phyloP scores from a whole-genome alignment of 2,329 filamentous ascomycete species.

The Parastagonospora nodorum region DNA sequence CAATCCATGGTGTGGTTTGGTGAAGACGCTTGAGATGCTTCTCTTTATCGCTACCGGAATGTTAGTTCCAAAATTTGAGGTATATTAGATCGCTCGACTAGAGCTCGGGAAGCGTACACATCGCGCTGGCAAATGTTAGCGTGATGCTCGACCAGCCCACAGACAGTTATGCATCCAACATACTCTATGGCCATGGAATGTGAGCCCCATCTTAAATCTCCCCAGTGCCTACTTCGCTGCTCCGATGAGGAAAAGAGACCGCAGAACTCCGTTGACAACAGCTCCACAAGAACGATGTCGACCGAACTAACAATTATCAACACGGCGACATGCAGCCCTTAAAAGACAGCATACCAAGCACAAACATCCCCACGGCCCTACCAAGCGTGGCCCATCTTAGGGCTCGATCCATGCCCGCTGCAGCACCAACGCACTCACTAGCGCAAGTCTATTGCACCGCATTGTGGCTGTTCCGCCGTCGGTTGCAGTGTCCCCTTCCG shows the following conservation, averaged over 20 bases:
- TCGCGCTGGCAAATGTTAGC: conserved; percentile 23
- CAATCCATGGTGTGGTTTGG: conserved; percentile 40
- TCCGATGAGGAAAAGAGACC: neutral
- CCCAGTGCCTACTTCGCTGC: neutral
- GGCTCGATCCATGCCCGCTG: conserved; percentile 5
- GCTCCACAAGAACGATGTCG: neutral
- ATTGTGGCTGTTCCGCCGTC: conserved; percentile 14
- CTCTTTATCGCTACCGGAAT: conserved; percentile 34
- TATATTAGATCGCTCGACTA: neutral
- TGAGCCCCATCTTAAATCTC: conserved; percentile 34
- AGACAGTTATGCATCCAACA: neutral
- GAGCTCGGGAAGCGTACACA: conserved; percentile 23
- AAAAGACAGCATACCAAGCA: conserved; percentile 2
- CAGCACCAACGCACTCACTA: conserved; percentile 8
- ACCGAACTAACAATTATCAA: neutral
- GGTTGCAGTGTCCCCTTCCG: neutral
- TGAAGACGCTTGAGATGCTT: conserved; percentile 43
- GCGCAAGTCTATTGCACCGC: conserved; percentile 9
- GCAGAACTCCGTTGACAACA: neutral
- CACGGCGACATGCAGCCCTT: conserved; percentile 9
- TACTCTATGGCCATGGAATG: conserved; percentile 36
- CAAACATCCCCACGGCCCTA: conserved; percentile 1
- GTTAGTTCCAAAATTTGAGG: conserved; percentile 11
- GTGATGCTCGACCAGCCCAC: neutral
- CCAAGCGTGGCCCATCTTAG: conserved; percentile 11